Conservation (phyloP, 768 basidiomycete genomes). For the Leccinum pellstonianum region DNA sequence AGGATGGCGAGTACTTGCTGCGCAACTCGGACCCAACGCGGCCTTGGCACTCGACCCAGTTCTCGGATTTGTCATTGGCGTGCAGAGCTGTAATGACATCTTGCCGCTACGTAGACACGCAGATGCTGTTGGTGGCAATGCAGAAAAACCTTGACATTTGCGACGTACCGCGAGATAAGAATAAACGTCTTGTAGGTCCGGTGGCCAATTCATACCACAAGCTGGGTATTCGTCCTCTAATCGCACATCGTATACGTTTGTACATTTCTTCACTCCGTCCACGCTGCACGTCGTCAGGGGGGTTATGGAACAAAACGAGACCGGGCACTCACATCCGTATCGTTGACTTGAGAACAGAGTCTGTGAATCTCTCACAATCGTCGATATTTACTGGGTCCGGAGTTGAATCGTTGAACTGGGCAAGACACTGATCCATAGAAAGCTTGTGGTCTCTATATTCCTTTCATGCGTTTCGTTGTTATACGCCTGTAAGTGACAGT, state of each 20-base stretch:
- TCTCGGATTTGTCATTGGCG: slow-evolving; percentile 68
- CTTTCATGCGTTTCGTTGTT: slow-evolving; percentile 34
- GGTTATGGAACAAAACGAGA: not conserved
- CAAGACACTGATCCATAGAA: slow-evolving; percentile 59
- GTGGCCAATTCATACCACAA: slow-evolving; percentile 99
- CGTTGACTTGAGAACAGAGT: slow-evolving; percentile 35
- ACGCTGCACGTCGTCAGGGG: slow-evolving; percentile 43
- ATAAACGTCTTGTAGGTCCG: slow-evolving; percentile 73
- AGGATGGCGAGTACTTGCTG: slow-evolving; percentile 56
- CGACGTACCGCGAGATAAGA: slow-evolving; percentile 74
- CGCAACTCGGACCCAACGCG: slow-evolving; percentile 64
- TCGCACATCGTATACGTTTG: slow-evolving; percentile 95
- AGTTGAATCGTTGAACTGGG: slow-evolving; percentile 37
- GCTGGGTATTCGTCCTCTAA: slow-evolving; percentile 80
- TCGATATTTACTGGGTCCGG: slow-evolving; percentile 55
- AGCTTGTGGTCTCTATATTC: slow-evolving; percentile 59
- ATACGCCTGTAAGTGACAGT: slow-evolving; percentile 1
- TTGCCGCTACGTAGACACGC: slow-evolving; percentile 48
- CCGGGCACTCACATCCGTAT: slow-evolving; percentile 21
- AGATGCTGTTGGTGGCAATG: not conserved
- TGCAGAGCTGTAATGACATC: slow-evolving; percentile 86
- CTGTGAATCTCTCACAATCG: slow-evolving; percentile 61
- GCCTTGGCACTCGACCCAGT: slow-evolving; percentile 85
- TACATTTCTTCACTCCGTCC: slow-evolving; percentile 69
- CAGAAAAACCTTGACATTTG: not conserved